Percentiles rank a stretch among this genome's conserved stretches.
Evolutionary conservation across 495 filamentous ascomycete species (phyloP).

Genomic region (Aspergillus taichungensis): DNA sequence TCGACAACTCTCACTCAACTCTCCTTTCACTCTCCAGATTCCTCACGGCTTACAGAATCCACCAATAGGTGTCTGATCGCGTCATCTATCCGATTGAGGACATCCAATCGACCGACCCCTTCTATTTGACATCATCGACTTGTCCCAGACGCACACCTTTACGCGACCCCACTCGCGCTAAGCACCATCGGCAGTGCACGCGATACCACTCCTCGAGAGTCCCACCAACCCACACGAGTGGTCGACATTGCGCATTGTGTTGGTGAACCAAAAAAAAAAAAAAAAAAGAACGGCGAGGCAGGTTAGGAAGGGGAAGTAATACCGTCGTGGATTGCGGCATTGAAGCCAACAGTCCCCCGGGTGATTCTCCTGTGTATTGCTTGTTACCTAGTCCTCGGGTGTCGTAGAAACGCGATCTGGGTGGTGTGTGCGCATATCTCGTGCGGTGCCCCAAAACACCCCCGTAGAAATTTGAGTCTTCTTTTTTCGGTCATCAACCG

Average conservation of each 20-base stretch:
- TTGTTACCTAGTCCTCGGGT: conserved; percentile 27
- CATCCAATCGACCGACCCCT: background rate
- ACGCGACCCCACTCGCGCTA: conserved; percentile 31
- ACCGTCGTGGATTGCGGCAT: conserved; percentile 22
- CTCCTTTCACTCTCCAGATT: background rate
- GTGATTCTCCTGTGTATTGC: conserved; percentile 36
- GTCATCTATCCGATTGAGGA: background rate
- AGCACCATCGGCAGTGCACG: conserved; percentile 13
- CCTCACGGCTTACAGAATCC: background rate
- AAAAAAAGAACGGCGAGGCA: conserved; percentile 4
- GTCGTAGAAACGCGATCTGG: conserved; percentile 34
- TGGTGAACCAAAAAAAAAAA: conserved; percentile 7
- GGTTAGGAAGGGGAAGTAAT: conserved; percentile 29
- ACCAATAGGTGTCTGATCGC: background rate
- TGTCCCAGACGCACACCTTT: conserved; percentile 2
- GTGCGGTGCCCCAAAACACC: conserved; percentile 7
- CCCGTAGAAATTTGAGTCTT: conserved; percentile 30
- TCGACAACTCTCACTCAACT: conserved; percentile 10
- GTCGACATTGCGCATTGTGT: conserved; percentile 2
- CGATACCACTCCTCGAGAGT: conserved; percentile 3
- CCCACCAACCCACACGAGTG: conserved; percentile 1
- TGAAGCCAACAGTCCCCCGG: conserved; percentile 17
- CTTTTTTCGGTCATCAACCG: background rate
- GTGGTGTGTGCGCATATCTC: conserved; percentile 19
- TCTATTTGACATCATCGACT: background rate